Evolutionary conservation across 2,329 filamentous ascomycete species (phyloP), one percentile per base, ranked within the genome.

Genomic region (Dactylellina cionopaga): DNA sequence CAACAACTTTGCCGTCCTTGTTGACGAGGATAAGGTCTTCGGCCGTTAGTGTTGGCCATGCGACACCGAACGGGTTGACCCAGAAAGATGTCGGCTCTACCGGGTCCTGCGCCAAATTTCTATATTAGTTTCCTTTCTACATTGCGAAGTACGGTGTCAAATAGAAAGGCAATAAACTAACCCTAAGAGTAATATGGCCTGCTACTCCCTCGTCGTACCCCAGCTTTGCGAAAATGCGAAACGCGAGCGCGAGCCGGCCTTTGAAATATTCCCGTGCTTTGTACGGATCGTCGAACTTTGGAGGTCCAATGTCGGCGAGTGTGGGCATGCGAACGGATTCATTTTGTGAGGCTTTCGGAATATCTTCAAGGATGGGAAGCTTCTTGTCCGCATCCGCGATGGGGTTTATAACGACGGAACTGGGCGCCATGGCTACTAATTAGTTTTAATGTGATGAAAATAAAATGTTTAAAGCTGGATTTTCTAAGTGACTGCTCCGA

Each of bases 1-100:
- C 88, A 29, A 91, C 84, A 22, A 90, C 84, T 22, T 86, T 80
- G 1, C 89, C 89, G 0, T 84, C 78, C 54, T 86, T 82, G 75
- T 89, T 83, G 1, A 91, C 88, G 13, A 85, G 85, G 59, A 91
- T 89, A n/a, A 91, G 82, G 74, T 91, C 88, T 0, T 86, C 88
- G 0, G 84, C 83, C 64, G 86, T 88, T 43, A 90, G 85, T 59
- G 87, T 80, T 4, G 84, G 85, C 80, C 89, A 90, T 1, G 86
- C 83, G 1, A 86, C 83, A 9, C 87, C 87, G 63, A 89, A 88
- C 0, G 88, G 88, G 75, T 90, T 90, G 3, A 90, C 86, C 88
- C 87, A 89, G 80, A 89, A 89, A 0, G 83, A 85, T 3, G 81
- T 79, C 0, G 85, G 84, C 37, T 87, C 83, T 5, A 89, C 83